Base-by-base conservation (phyloP, 257 asterid species). In the Solanum sitiens region DNA sequence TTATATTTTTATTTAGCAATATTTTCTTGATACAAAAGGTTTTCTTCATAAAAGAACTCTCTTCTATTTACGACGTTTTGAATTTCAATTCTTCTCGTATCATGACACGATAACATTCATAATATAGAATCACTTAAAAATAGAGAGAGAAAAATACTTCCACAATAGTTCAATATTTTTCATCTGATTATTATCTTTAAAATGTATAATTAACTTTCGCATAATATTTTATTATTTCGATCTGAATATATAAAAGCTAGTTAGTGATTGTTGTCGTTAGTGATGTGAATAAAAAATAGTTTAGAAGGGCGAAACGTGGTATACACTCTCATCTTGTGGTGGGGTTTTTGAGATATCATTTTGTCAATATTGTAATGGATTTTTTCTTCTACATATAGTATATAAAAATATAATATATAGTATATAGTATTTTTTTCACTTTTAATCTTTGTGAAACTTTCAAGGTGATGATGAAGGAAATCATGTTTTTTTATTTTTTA, bases 261-360 rank as follows among this genome's bases (percentile, higher is more conserved):
- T 32, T 32, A 7, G 77, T 32, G 44, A 42, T 15, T 3, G 1
- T 42, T 44, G 85, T 76, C 73, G 71, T 90, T 89, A 33, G 27
- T 68, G 86, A 80, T 87, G 13, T 86, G 7, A 44, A 88, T 83
- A 73, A 86, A 77, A 42, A 42, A 88, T 73, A 91, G 92, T 93
- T 93, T 71, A 89, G 94, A 93, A 90, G 91, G 91, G 25, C 53
- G 86, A 90, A 93, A 91, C 89, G 92, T 94, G 92, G 91, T 88
- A 32, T 50, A 88, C 94, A 92, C 91, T 88, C 87, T 73, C 32
- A 30, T 80, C 44, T 75, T 73, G 87, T 79, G 65, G 85, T 79
- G 67, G 85, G 67, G 42, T 45, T 87, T 18, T 89, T 88, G 90
- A 91, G 20, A 37, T 87, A 90, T 70, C 76, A 70, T 86, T 88